phyloP scores from a whole-genome alignment of 2,329 filamentous ascomycete genomes.

The Penicillium sp. region DNA sequence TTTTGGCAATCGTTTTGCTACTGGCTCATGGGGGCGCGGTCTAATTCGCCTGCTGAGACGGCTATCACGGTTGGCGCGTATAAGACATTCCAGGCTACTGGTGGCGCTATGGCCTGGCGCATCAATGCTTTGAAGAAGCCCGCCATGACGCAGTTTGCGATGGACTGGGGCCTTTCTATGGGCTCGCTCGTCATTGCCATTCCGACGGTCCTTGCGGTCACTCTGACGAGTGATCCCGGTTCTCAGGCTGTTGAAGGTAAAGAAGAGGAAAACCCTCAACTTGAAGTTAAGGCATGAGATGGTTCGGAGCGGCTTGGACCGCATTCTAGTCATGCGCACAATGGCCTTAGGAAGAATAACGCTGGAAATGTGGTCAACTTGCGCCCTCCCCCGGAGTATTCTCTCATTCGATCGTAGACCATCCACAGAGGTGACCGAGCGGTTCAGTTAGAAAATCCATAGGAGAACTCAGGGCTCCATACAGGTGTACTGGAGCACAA shows the following conservation, averaged over 20 bases:
- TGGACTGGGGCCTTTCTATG: slow-evolving; percentile 52
- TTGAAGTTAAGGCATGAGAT: slow-evolving; percentile 8
- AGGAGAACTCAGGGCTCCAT: no score
- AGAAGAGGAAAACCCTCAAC: slow-evolving; percentile 8
- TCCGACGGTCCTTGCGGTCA: slow-evolving; percentile 48
- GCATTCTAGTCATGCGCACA: background rate
- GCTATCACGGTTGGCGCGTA: slow-evolving; percentile 53
- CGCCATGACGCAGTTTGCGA: slow-evolving; percentile 48
- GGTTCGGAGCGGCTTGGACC: background rate
- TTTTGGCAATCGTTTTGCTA: slow-evolving; percentile 68
- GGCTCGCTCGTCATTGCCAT: slow-evolving; percentile 47
- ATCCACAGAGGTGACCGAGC: slow-evolving; percentile 1
- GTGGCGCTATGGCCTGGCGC: slow-evolving; percentile 52
- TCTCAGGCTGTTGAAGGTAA: slow-evolving; percentile 5
- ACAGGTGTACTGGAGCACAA: no score
- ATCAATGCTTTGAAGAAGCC: slow-evolving; percentile 42
- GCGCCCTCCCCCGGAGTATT: background rate
- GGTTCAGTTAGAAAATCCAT: no score
- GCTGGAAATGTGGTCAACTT: background rate
- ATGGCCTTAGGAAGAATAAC: background rate
- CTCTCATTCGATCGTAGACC: slow-evolving; percentile 8
- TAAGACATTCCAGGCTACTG: slow-evolving; percentile 49
- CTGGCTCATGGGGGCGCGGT: slow-evolving; percentile 57
- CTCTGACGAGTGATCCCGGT: slow-evolving; percentile 29
- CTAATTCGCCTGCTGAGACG: slow-evolving; percentile 45